These are phyloP conservation scores for Geum urbanum DNA, from an alignment of 306 rosid species.

Conservation along the genomic window DNA sequence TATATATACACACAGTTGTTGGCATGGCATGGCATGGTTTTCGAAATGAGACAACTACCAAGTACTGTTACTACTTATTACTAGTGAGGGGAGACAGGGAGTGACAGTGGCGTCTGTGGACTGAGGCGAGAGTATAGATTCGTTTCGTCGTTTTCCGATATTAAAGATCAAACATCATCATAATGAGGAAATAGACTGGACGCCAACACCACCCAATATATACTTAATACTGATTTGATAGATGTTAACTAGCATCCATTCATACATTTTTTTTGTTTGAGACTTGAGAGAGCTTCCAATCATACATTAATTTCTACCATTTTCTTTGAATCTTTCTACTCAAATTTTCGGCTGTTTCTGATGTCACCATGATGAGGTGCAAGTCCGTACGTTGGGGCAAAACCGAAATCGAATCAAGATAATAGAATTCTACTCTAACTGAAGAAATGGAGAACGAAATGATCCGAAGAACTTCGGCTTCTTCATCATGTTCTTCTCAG, in stretches of 20 bases:
- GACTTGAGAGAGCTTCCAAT: not conserved
- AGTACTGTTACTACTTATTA: not conserved
- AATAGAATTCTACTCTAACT: too few relatives aligned
- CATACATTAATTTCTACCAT: not conserved
- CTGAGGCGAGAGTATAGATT: slow-evolving; percentile 17
- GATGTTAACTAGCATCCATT: not conserved
- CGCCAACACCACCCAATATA: not conserved
- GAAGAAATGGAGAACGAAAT: too few relatives aligned
- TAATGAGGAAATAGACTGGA: slow-evolving; percentile 10
- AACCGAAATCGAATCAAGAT: not conserved
- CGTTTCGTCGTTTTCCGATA: slow-evolving; percentile 6
- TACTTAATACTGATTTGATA: slow-evolving; percentile 5
- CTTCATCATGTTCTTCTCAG: not conserved
- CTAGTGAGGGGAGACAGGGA: not conserved
- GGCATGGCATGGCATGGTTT: too few relatives aligned
- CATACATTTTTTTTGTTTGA: not conserved
- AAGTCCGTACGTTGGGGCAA: too few relatives aligned
- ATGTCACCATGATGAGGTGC: not conserved
- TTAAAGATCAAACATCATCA: not conserved
- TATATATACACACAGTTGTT: too few relatives aligned
- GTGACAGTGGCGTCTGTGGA: not conserved
- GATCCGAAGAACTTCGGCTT: not conserved
- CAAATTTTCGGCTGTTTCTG: not conserved
- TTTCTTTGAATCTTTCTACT: not conserved
- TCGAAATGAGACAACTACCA: not conserved